Base-by-base conservation (phyloP, 768 basidiomycete species). In the Paxillus ammoniavirescens region DNA sequence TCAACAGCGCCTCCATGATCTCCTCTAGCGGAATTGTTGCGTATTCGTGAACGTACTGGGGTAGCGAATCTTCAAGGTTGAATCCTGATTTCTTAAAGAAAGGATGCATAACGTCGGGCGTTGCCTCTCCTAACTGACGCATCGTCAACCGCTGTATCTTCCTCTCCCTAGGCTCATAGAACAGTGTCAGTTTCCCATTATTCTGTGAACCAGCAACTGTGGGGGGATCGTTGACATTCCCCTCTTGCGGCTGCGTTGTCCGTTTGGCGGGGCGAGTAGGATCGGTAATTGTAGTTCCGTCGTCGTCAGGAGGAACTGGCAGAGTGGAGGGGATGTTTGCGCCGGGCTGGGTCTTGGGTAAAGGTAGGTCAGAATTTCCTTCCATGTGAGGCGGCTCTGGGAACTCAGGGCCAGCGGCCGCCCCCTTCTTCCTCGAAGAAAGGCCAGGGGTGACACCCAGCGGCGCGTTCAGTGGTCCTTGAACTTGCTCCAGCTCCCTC, bases 101-200 rank as follows among this genome's bases (percentile, higher is more conserved):
- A 3, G 87, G 87, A 66, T 88, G 89, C 89, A 88, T 89, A 18
- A 91, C 87, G 61, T 91, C 89, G 1, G 91, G 89, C 0, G 89
- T 91, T n/a, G 89, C 90, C 66, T 93, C 89, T 31, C 91, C 92
- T 12, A 93, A 74, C 65, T 93, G 92, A 26, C 88, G 82, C 82
- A 92, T 86, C 18, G 85, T 89, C 50, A 92, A 70, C n/a, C 87
- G 82, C 60, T 91, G 87, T 53, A 91, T 91, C 50, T 79, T 77
- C 42, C 89, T 77, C 21, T 73, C 72, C n/a, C 76, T 77, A 2
- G 81, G 80, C 49, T 71, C 71, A 66, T 89, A 91, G 15, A 75
- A 66, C 43, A 86, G 64, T 1, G 55, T 50, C 35, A 60, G 54
- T 50, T 63, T 68, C 37, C 55, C 53, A 12, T 40, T 26, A 10